Conservation (phyloP, 495 filamentous ascomycete genomes). For the Tuber microsphaerosporum region DNA sequence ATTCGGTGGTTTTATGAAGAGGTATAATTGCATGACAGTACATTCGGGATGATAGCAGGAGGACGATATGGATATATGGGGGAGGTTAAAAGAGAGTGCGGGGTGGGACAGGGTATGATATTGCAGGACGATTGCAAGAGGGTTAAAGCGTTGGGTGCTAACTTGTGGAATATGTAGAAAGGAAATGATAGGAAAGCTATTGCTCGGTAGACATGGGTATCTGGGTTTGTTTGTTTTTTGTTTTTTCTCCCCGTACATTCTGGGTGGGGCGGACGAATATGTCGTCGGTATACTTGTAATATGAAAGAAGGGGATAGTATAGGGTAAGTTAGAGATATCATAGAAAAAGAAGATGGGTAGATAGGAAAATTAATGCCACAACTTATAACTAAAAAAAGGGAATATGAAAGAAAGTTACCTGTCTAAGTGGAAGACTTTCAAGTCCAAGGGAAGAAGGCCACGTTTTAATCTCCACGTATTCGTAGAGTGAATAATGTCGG, state of each 20-base stretch:
- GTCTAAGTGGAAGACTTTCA: background rate
- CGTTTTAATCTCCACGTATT: conserved; percentile 46
- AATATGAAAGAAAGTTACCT: background rate
- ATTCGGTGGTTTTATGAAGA: background rate
- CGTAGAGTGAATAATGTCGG: conserved; percentile 43
- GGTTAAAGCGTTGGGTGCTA: background rate
- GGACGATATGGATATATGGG: background rate
- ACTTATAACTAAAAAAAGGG: background rate
- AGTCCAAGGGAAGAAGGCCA: conserved; percentile 23
- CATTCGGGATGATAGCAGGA: background rate
- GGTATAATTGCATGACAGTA: background rate
- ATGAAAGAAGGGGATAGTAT: background rate
- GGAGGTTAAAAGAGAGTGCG: background rate
- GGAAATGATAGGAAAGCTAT: background rate
- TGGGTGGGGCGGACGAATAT: background rate
- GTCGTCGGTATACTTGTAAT: background rate
- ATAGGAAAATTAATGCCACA: background rate
- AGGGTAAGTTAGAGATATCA: background rate
- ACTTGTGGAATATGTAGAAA: background rate
- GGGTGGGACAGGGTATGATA: background rate
- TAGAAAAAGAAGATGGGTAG: background rate
- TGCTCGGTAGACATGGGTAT: background rate
- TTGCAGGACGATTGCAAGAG: background rate
- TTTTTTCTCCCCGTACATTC: background rate
- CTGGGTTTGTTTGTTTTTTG: background rate